phyloP scores from a whole-genome alignment of 73 alveolate species.

The Halteria grandinella region DNA sequence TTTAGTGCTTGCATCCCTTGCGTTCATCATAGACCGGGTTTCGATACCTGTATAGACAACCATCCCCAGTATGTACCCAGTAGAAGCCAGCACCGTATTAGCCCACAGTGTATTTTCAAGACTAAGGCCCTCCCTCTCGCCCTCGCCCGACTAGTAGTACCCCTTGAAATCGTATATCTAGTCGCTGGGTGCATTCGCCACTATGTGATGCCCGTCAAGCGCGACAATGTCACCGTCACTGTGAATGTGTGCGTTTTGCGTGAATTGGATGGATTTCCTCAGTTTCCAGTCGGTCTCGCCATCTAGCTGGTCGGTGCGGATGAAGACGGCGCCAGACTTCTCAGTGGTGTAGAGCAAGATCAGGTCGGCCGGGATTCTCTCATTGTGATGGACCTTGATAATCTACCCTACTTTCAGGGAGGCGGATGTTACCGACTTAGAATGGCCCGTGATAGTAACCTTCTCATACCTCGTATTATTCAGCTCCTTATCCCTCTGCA shows the following conservation, averaged over 20 bases:
- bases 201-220: conserved; percentile 74
- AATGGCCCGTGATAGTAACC: conserved; percentile 27
- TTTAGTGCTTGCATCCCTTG: conserved; percentile 82
- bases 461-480: conserved; percentile 72
- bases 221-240: conserved; percentile 36
- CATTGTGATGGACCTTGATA: conserved; percentile 76
- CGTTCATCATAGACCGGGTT: conserved; percentile 86
- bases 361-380: conserved; percentile 95
- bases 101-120: conserved; percentile 86
- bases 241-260: conserved; percentile 54
- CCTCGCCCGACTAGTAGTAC: conserved; percentile 64
- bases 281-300: conserved; percentile 97
- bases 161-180: conserved; percentile 83
- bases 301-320: conserved; percentile 89
- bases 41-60: conserved; percentile 90
- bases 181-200: conserved; percentile 81
- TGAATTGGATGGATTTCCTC: conserved; percentile 80
- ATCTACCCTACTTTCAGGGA: conserved; percentile 80
- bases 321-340: conserved; percentile 79
- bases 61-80: conserved; percentile 78
- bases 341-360: conserved; percentile 88
- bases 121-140: conserved; percentile 83
- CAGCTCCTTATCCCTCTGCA: conserved; percentile 86
- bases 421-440: conserved; percentile 19
- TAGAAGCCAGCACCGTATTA: conserved; percentile 84